These are phyloP conservation scores for Rhizopus arrhizus DNA, from an alignment of 371 early-diverging fungal genomes.

Conservation along the genomic window DNA sequence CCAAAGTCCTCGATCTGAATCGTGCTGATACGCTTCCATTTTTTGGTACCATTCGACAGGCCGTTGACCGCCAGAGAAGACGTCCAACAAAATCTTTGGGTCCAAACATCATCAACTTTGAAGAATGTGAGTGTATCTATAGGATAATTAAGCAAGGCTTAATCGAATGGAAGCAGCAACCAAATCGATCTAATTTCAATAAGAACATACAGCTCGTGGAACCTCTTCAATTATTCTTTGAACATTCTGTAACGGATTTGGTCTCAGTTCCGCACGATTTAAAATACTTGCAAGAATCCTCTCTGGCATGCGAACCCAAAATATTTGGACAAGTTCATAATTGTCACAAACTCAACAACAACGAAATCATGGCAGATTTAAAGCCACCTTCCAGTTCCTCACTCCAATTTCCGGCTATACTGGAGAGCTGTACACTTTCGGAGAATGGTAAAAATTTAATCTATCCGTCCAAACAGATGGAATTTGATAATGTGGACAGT, in stretches of 20 bases:
- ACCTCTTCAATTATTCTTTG: conserved; percentile 48
- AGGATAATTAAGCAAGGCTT: conserved; percentile 33
- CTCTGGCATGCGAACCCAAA: conserved; percentile 62
- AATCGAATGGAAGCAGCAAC: conserved; percentile 24
- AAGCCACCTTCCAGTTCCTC: conserved; percentile 42
- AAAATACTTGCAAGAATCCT: conserved; percentile 56
- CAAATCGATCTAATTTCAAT: background rate
- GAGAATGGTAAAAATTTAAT: conserved; percentile 8
- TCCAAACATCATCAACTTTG: conserved; percentile 40
- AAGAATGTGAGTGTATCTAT: conserved; percentile 45
- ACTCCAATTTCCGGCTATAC: conserved; percentile 49
- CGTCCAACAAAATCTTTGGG: conserved; percentile 22
- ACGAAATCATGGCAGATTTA: conserved; percentile 5
- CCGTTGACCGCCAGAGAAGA: conserved; percentile 40
- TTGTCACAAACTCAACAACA: background rate
- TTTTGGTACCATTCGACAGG: conserved; percentile 48
- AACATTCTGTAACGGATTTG: conserved; percentile 40
- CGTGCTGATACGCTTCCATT: conserved; percentile 29
- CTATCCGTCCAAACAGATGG: background rate
- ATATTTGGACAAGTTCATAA: conserved; percentile 58
- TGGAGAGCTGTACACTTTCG: conserved; percentile 45
- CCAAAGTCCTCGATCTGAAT: conserved; percentile 10
- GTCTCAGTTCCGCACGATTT: conserved; percentile 46
- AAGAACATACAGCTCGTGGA: conserved; percentile 20
- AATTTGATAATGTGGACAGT: too few relatives aligned